phyloP scores from a whole-genome alignment of 331 rosid species.

The Pyracantha coccinea region DNA sequence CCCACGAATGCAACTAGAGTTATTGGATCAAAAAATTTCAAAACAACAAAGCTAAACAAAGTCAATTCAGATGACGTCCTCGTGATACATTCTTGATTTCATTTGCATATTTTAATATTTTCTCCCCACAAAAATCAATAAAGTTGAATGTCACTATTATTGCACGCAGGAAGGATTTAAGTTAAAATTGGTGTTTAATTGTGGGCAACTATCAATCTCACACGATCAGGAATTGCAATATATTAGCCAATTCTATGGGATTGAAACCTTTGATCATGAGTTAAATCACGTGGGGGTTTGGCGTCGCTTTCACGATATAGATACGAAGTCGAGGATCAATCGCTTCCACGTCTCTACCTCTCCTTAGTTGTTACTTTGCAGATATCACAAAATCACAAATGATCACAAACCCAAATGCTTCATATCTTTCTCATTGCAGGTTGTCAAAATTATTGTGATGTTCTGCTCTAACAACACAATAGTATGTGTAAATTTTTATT shows the following conservation, averaged over 20 bases:
- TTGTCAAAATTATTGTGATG: too few species aligned
- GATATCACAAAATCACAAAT: background rate
- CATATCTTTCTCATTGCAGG: too few species aligned
- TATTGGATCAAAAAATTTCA: background rate
- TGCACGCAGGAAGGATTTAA: background rate
- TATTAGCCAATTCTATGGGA: background rate
- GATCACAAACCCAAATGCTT: background rate
- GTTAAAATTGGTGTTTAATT: background rate
- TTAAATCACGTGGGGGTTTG: constrained; percentile 19
- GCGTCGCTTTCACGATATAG: constrained; percentile 11
- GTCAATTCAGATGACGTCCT: background rate
- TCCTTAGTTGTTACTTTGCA: background rate
- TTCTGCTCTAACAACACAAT: too few species aligned
- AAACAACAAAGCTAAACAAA: background rate
- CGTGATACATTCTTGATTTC: background rate
- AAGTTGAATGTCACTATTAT: background rate
- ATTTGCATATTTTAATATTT: background rate
- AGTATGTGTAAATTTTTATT: too few species aligned
- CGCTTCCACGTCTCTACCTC: constrained; percentile 15
- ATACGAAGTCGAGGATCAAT: background rate
- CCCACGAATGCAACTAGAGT: background rate
- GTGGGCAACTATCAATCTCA: background rate
- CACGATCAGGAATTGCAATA: background rate
- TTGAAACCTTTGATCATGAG: background rate
- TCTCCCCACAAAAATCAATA: background rate